These are phyloP conservation scores for Cercospora janseana DNA, from an alignment of 2,329 filamentous ascomycete genomes.

Conservation along the genomic window DNA sequence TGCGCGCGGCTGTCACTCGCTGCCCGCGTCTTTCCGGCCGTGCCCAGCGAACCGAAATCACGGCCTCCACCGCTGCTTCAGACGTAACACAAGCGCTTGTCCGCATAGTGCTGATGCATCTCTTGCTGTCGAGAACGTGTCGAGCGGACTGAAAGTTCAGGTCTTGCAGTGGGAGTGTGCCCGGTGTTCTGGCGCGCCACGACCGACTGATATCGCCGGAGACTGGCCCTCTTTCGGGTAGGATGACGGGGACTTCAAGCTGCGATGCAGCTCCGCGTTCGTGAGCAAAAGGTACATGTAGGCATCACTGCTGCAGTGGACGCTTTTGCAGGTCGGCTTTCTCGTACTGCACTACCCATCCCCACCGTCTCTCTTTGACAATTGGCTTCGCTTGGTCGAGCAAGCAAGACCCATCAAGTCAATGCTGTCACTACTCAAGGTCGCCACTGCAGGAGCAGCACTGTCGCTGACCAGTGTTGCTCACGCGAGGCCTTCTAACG, in stretches of 20 bases:
- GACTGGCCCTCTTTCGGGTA: too few species aligned
- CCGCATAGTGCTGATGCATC: not conserved
- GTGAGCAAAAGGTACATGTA: too few species aligned
- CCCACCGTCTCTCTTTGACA: not conserved
- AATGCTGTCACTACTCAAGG: not conserved
- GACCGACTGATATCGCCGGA: too few species aligned
- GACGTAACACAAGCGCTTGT: slow-evolving; percentile 3
- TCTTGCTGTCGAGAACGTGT: not conserved
- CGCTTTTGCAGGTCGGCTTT: too few species aligned
- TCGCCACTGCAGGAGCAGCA: not conserved
- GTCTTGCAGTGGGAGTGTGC: too few species aligned
- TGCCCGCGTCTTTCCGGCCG: not conserved
- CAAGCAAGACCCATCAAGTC: not conserved
- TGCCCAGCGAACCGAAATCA: not conserved
- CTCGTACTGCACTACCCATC: too few species aligned
- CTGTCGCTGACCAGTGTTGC: not conserved
- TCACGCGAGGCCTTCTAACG: not conserved
- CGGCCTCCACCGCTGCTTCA: not conserved
- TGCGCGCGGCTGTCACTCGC: not conserved
- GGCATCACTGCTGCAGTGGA: too few species aligned
- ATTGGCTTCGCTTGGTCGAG: not conserved
- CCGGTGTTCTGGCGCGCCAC: too few species aligned
- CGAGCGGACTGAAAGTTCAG: too few species aligned
- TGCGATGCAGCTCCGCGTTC: too few species aligned
- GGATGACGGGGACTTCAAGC: too few species aligned